A percentile compares a stretch with the other conserved stretches of the same genome.
These are phyloP conservation scores for Globisporangium alternatum DNA, from an alignment of 352 stramenopile genomes.

Conservation along the genomic window DNA sequence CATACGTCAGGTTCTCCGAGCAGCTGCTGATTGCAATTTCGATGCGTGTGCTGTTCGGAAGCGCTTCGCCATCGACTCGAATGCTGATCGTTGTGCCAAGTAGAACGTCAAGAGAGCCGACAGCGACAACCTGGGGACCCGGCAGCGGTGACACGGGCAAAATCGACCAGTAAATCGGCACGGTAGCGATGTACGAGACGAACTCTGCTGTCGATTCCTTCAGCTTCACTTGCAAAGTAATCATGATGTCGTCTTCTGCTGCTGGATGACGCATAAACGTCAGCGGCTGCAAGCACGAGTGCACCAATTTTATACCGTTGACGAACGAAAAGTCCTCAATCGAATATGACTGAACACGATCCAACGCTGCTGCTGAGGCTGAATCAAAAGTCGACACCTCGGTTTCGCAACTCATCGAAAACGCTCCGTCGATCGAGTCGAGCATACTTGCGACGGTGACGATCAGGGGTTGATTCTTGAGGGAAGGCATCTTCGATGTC, in stretches of 20 bases:
- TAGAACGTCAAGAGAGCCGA: slow-evolving; percentile 10
- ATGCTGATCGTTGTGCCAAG: slow-evolving; percentile 7
- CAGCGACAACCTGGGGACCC: background rate
- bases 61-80: background rate
- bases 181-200: slow-evolving; percentile 3
- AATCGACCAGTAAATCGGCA: slow-evolving; percentile 23
- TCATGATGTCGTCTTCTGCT: background rate
- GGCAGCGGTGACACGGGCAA: background rate
- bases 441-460: slow-evolving; percentile 9
- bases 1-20: background rate
- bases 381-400: slow-evolving; percentile 8
- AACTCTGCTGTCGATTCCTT: slow-evolving; percentile 1
- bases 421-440: background rate
- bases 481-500: background rate
- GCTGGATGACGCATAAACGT: background rate
- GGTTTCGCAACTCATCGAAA: slow-evolving; percentile 5
- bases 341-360: background rate
- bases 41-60: slow-evolving; percentile 5
- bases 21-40: slow-evolving; percentile 13
- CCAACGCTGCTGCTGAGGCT: background rate
- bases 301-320: slow-evolving; percentile 2
- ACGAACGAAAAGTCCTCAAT: background rate
- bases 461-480: background rate
- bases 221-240: slow-evolving; percentile 13
- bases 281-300: slow-evolving; percentile 11